Evolutionary conservation across 257 asterid species (phyloP), one percentile per base, ranked within the genome.

Genomic region (Nicotiana attenuata): DNA sequence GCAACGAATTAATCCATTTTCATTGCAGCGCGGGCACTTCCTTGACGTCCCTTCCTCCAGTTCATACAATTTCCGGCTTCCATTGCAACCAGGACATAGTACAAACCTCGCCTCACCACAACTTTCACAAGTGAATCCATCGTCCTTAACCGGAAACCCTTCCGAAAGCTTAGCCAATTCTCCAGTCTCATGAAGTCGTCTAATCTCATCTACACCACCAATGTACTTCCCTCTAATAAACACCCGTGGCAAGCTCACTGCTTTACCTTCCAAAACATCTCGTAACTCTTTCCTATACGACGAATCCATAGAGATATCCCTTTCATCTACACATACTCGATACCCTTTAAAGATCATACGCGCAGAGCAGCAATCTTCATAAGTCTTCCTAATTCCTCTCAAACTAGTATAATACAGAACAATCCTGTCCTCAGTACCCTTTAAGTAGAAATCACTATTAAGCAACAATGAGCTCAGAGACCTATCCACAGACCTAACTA

Each of bases 101-200:
- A 95, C 75, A 66, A 95, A 95, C 84, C 99, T 90, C 0, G 93
- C 97, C 82, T 93, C 99, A 84, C 97, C 99, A 89, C 99, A 95
- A 76, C 81, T 83, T 82, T 89, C 92, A 38, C 99, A 95, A n/a
- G 88, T 92, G 75, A 89, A 86, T 33, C 47, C 22, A 80, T 92
- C 91, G 20, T 19, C 3, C 61, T 81, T 87, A 16, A 89, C 31
- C 0, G 92, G 94, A 67, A 95, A 89, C 38, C 93, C 96, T 81
- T 89, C 87, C 86, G 92, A 85, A 45, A 95, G 90, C 81, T 85
- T 86, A 24, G 85, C 90, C 88, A 95, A 87, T 71, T 90, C 94
- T 63, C 99, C 97, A 13, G 81, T 84, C 85, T 92, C 99, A 24
- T 93, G 90, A 81, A 93, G 96, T 87, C 85, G 91, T 88, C 76